phyloP scores from a whole-genome alignment of 805 yeast genomes.

The Candida silvicultrix region DNA sequence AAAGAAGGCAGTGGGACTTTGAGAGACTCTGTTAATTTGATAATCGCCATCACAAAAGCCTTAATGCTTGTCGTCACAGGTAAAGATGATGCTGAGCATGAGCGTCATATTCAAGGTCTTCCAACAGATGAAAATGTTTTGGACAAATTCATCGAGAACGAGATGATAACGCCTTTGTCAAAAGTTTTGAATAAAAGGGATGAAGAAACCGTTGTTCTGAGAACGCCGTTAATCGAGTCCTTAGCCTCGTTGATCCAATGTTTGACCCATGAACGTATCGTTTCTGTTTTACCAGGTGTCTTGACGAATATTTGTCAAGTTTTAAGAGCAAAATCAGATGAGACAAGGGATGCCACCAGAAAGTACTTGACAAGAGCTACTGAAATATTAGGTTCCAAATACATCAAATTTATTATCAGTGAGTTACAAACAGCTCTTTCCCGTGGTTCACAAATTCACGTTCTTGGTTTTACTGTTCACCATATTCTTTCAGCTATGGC shows the following conservation, averaged over 20 bases:
- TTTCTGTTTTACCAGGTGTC: constrained; percentile 67
- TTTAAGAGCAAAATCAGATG: constrained; percentile 78
- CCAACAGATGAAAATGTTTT: constrained; percentile 31
- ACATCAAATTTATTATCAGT: constrained; percentile 65
- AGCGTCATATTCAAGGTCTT: constrained; percentile 24
- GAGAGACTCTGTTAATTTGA: constrained; percentile 51
- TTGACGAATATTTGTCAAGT: constrained; percentile 86
- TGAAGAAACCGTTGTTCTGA: constrained; percentile 68
- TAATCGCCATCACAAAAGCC: constrained; percentile 51
- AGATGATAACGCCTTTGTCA: constrained; percentile 55
- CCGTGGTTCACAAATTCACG: constrained; percentile 91
- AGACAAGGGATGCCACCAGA: constrained; percentile 80
- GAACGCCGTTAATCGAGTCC: constrained; percentile 81
- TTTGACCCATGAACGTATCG: constrained; percentile 49
- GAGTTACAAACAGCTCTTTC: constrained; percentile 76
- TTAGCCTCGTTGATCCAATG: constrained; percentile 61
- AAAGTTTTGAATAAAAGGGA: constrained; percentile 57
- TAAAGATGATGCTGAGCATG: constrained; percentile 15
- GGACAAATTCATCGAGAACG: constrained; percentile 44
- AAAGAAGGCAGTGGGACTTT: constrained; percentile 41
- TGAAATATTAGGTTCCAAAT: constrained; percentile 60
- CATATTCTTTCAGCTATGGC: constrained; percentile 52
- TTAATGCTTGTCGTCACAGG: constrained; percentile 29
- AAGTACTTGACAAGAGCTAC: constrained; percentile 65
- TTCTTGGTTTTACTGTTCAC: constrained; percentile 84